These are phyloP conservation scores for Chernovozyma aurita DNA, from an alignment of 1,139 yeast genomes.

Conservation along the genomic window DNA sequence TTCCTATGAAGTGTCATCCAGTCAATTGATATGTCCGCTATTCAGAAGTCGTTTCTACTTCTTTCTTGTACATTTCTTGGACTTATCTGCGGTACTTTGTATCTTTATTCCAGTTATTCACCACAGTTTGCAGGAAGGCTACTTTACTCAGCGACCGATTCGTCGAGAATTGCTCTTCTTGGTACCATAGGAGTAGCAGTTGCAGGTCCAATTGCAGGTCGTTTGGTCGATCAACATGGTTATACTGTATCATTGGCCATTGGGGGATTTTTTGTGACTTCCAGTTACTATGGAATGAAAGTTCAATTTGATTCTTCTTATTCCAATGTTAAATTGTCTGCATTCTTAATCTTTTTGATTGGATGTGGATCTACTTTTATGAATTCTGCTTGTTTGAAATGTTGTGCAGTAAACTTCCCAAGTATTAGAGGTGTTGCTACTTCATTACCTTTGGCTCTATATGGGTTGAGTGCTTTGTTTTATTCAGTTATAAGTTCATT, in stretches of 20 bases:
- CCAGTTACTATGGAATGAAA: constrained; percentile 46
- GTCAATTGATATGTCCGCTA: constrained; percentile 5
- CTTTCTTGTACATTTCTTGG: constrained; percentile 48
- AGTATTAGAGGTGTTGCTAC: constrained; percentile 56
- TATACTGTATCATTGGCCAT: constrained; percentile 38
- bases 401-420: constrained; percentile 56
- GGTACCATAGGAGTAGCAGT: constrained; percentile 59
- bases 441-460: constrained; percentile 53
- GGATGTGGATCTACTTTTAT: constrained; percentile 56
- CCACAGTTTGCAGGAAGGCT: constrained; percentile 58
- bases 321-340: constrained; percentile 30
- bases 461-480: constrained; percentile 57
- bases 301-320: constrained; percentile 35
- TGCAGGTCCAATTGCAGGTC: constrained; percentile 56
- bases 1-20: too few species aligned
- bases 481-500: constrained; percentile 46
- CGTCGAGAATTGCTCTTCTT: constrained; percentile 52
- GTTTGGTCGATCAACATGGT: constrained; percentile 52
- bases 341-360: constrained; percentile 35
- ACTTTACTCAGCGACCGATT: constrained; percentile 48
- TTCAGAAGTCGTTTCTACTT: constrained; percentile 28
- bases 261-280: constrained; percentile 41
- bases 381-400: constrained; percentile 50
- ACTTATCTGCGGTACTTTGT: constrained; percentile 58
- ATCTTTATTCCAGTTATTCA: constrained; percentile 56